A percentile compares a stretch with the other conserved stretches of the same genome.
Evolutionary conservation across 2,329 filamentous ascomycete genomes (phyloP).

Genomic region (Aspergillus hortae): DNA sequence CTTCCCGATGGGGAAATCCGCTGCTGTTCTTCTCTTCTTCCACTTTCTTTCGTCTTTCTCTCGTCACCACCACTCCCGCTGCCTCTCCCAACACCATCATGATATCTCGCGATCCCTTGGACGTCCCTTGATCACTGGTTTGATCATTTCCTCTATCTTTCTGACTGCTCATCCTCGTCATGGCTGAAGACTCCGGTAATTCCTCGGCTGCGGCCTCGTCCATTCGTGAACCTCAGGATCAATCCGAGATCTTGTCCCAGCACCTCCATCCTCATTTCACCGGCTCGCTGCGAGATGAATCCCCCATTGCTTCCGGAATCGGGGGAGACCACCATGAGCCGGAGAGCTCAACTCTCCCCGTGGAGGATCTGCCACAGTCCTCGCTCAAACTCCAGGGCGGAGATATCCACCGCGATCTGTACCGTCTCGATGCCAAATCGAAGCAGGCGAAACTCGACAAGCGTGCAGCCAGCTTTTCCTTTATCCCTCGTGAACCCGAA

Average conservation of each 20-base stretch:
- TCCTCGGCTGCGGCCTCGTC: background rate
- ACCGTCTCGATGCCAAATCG: slow-evolving; percentile 63
- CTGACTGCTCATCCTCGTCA: background rate
- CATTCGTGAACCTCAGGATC: background rate
- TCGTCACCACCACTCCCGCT: too few species aligned
- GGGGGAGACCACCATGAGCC: background rate
- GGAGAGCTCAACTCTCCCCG: background rate
- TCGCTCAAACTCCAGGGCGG: slow-evolving; percentile 71
- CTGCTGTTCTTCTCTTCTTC: too few species aligned
- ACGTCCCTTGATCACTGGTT: background rate
- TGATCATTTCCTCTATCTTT: background rate
- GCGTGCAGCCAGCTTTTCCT: slow-evolving; percentile 66
- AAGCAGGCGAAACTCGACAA: slow-evolving; percentile 44
- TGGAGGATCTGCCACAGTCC: slow-evolving; percentile 47
- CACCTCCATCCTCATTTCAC: slow-evolving; percentile 4
- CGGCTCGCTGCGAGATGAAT: background rate
- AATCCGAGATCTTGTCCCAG: slow-evolving; percentile 2
- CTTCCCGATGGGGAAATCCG: too few species aligned
- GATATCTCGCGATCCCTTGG: background rate
- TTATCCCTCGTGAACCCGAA: slow-evolving; percentile 32
- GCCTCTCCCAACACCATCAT: background rate
- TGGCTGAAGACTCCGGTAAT: background rate
- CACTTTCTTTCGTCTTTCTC: too few species aligned
- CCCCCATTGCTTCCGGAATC: background rate
- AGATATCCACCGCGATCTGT: slow-evolving; percentile 75